Base-by-base conservation (phyloP, 108 stramenopile species). In the Skeletonema costatum region DNA sequence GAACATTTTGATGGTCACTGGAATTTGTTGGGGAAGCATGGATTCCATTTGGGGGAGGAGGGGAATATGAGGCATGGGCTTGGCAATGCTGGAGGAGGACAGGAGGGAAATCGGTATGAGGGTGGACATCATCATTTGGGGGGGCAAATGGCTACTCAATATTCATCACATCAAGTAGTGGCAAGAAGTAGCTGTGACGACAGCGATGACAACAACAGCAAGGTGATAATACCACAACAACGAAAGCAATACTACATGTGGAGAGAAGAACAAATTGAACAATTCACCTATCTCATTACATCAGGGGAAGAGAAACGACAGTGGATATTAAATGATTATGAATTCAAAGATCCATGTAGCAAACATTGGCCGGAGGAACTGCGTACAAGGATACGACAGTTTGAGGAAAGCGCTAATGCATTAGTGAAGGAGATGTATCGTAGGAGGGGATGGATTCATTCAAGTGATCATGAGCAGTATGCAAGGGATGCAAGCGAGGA, bases 251-350 rank as follows among this genome's bases (percentile, higher is more conserved):
- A 73, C 48, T 76, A 76, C 50, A 59, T 84, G 38, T 91, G 91
- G 90, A 69, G 73, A 32, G 87, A 90, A 78, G 78, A 76, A 46
- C 84, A 93, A 58, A 68, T 95, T 7, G 68, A 78, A 9, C 66
- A 91, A 66, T 96, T 88, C 80, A 62, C 91, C 12, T 86, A 91
- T 67, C 89, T 86, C 32, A 76, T 96, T 19, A 85, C 84, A 64
- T 84, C 85, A n/a, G 94, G 92, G 36, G 91, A 93, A 59, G 86
- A 96, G 50, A 89, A 89, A 62, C 76, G 94, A 17, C 74, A 79
- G 39, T 96, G 89, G 87, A 69, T 96, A 39, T 60, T 96, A 48
- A 75, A 84, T 17, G 94, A 96, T 66, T 93, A 93, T 85, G 83
- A 87, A 69, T 96, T 93, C 78, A 67, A 83, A 21, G 94, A 96